phyloP scores from a whole-genome alignment of 345 rosid genomes.

The Arabidopsis suecica region DNA sequence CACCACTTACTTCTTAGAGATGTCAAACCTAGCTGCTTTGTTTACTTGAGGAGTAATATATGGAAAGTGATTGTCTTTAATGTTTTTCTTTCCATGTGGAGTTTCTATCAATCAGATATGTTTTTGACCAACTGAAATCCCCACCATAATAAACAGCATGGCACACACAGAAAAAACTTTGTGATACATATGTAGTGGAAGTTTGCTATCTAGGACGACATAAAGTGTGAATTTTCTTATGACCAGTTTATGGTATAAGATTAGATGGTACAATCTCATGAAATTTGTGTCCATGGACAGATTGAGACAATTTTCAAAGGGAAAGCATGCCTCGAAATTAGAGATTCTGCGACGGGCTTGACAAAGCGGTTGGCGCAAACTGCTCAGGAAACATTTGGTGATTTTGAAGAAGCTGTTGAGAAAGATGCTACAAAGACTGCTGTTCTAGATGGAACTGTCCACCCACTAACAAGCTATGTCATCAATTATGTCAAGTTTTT shows the following conservation, averaged over 20 bases:
- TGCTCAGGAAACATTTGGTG: constrained; percentile 96
- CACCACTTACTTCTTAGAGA: constrained; percentile 29
- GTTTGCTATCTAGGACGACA: constrained; percentile 2
- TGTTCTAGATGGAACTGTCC: constrained; percentile 94
- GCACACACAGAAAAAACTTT: neutral
- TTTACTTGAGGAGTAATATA: neutral
- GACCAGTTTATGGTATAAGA: constrained; percentile 12
- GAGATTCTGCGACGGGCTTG: constrained; percentile 86
- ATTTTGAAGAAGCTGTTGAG: constrained; percentile 98
- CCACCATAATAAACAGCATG: constrained; percentile 1
- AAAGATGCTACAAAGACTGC: constrained; percentile 96
- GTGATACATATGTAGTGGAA: constrained; percentile 19
- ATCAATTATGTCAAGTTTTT: constrained; percentile 96
- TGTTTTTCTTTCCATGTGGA: neutral
- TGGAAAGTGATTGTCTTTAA: constrained; percentile 12
- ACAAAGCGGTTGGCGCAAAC: constrained; percentile 90
- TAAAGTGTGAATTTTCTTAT: neutral
- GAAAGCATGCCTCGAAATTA: constrained; percentile 83
- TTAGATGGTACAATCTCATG: constrained; percentile 14
- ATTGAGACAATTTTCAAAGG: constrained; percentile 80
- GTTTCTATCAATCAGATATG: neutral
- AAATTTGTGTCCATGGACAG: constrained; percentile 52
- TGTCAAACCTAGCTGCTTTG: constrained; percentile 17
- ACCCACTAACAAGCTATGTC: constrained; percentile 97
- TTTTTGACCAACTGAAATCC: neutral